Evolutionary conservation across 495 filamentous ascomycete genomes (phyloP).

Genomic region (Choiromyces venosus): DNA sequence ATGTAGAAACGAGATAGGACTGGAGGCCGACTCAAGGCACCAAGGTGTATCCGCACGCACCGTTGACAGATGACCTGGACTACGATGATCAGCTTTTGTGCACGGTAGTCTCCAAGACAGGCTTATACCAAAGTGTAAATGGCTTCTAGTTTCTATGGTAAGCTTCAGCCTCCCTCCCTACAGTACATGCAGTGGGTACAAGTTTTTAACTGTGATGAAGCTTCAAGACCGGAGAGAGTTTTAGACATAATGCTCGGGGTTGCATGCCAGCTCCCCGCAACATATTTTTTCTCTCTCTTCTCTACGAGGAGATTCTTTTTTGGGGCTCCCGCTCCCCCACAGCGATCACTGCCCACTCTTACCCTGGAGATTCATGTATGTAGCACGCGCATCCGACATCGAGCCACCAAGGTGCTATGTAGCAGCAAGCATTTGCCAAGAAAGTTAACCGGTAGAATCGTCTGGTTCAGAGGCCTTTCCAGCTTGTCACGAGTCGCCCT

Average conservation of each 20-base stretch:
- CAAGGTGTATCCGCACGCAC: background rate
- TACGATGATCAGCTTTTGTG: background rate
- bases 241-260: background rate
- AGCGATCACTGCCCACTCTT: conserved; percentile 10
- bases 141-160: background rate
- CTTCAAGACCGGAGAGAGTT: background rate
- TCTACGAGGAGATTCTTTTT: background rate
- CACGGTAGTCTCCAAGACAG: background rate
- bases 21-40: background rate
- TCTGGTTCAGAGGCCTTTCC: conserved; percentile 6
- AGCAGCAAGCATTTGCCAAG: conserved; percentile 6
- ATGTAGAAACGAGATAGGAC: conserved; percentile 14
- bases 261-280: background rate
- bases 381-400: background rate
- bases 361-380: background rate
- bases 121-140: background rate
- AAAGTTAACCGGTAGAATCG: conserved; percentile 26
- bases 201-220: background rate
- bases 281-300: background rate
- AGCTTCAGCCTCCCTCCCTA: background rate
- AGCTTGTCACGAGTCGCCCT: conserved; percentile 17
- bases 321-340: background rate
- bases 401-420: conserved; percentile 25
- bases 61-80: background rate
- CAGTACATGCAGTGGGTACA: background rate